phyloP scores from a whole-genome alignment of 2,329 filamentous ascomycete species.

The Cyphellophora attinorum region DNA sequence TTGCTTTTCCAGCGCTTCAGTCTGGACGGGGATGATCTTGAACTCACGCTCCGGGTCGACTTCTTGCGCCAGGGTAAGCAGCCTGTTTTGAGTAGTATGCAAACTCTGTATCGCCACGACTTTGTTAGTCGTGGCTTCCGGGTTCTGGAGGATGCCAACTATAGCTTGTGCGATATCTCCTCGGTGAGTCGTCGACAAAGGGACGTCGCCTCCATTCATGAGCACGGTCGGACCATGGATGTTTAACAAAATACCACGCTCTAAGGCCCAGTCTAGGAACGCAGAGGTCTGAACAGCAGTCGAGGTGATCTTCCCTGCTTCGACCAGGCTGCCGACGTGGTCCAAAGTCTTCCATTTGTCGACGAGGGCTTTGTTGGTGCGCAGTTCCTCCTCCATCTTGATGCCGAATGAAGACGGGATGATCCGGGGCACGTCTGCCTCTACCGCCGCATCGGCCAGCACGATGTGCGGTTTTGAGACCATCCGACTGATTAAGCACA shows the following conservation, averaged over 20 bases:
- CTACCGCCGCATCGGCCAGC: slow-evolving; percentile 14
- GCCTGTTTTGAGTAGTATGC: slow-evolving; percentile 24
- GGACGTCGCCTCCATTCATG: slow-evolving; percentile 22
- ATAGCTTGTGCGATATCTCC: slow-evolving; percentile 26
- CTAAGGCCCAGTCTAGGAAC: slow-evolving; percentile 23
- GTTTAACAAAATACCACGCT: slow-evolving; percentile 20
- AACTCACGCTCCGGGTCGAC: slow-evolving; percentile 3
- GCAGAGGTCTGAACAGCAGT: slow-evolving; percentile 21
- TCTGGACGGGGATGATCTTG: slow-evolving; percentile 2
- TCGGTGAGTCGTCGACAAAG: slow-evolving; percentile 22
- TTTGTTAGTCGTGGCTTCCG: slow-evolving; percentile 24
- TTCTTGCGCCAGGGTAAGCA: slow-evolving; percentile 17
- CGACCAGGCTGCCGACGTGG: slow-evolving; percentile 6
- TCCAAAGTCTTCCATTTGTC: neutral
- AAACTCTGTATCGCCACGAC: slow-evolving; percentile 27
- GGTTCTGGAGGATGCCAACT: slow-evolving; percentile 25
- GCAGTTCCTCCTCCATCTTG: slow-evolving; percentile 12
- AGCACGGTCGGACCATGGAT: slow-evolving; percentile 22
- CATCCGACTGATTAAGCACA: neutral
- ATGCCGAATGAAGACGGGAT: slow-evolving; percentile 22
- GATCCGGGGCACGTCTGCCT: slow-evolving; percentile 18
- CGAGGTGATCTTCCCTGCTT: slow-evolving; percentile 16
- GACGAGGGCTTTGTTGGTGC: slow-evolving; percentile 7
- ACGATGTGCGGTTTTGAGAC: neutral
- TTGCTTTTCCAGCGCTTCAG: too few relatives aligned